A percentile compares a stretch with the other conserved stretches of the same genome.
These are phyloP conservation scores for Xylariaceae sp. DNA, from an alignment of 2,329 filamentous ascomycete species.

Conservation along the genomic window DNA sequence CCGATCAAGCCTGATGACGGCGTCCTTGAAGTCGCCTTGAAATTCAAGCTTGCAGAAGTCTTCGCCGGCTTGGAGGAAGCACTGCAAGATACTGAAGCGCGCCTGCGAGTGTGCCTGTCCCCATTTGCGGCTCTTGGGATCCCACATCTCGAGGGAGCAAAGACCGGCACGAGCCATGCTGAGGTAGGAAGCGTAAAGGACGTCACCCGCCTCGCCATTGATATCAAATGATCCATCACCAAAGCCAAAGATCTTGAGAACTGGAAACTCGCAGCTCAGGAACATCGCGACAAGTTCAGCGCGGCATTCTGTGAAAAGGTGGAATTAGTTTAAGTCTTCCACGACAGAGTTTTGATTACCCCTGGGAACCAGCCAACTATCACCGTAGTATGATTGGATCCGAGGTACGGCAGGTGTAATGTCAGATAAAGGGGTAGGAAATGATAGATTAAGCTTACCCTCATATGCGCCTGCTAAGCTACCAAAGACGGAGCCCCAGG, in stretches of 20 bases:
- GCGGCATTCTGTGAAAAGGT: conserved; percentile 63
- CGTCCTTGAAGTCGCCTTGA: conserved; percentile 66
- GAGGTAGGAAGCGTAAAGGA: conserved; percentile 84
- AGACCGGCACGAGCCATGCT: conserved; percentile 93
- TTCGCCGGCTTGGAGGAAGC: conserved; percentile 78
- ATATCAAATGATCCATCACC: conserved; percentile 72
- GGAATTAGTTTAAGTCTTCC: conserved; percentile 1
- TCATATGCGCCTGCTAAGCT: conserved; percentile 84
- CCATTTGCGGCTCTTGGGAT: conserved; percentile 86
- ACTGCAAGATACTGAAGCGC: conserved; percentile 77
- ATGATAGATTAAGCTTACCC: conserved; percentile 7
- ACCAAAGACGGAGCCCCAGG: conserved; percentile 90
- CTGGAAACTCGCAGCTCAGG: conserved; percentile 78
- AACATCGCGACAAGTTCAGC: conserved; percentile 93
- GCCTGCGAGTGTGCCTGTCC: conserved; percentile 90
- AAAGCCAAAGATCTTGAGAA: conserved; percentile 87
- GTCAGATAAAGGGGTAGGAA: neutral
- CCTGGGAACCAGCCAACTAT: neutral
- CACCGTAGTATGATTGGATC: neutral
- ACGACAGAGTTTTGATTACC: neutral
- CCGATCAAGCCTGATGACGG: conserved; percentile 78
- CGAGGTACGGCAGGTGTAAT: neutral
- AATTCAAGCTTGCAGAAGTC: conserved; percentile 81
- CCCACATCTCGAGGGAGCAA: conserved; percentile 87
- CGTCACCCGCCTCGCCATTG: conserved; percentile 70